Conservation (phyloP, 106 monocot genomes). For the Cymbidium sinense region DNA sequence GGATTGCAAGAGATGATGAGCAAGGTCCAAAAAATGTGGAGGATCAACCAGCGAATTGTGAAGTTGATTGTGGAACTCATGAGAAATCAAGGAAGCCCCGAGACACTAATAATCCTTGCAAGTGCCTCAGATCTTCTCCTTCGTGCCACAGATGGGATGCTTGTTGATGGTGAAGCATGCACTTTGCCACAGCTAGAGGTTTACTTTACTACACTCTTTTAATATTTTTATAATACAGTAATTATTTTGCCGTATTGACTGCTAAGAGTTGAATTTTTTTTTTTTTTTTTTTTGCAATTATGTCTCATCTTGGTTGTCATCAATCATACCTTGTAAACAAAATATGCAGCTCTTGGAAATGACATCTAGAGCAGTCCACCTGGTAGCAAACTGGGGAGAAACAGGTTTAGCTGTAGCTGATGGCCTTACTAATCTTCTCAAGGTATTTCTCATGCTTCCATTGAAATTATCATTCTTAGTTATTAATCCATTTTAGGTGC, state of each 20-base stretch:
- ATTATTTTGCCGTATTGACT: too few species aligned
- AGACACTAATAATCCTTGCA: conserved; percentile 73
- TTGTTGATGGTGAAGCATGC: conserved; percentile 96
- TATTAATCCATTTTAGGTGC: neutral
- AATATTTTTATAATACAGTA: too few species aligned
- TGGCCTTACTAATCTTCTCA: conserved; percentile 82
- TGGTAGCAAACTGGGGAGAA: conserved; percentile 73
- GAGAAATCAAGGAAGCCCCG: conserved; percentile 74
- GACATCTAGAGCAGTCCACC: conserved; percentile 82
- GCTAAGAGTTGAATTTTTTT: too few species aligned
- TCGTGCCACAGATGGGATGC: conserved; percentile 99
- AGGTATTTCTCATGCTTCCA: conserved; percentile 27
- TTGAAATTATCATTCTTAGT: neutral
- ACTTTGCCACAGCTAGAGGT: conserved; percentile 97
- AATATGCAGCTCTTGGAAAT: conserved; percentile 82
- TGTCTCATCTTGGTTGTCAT: neutral
- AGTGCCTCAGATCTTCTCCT: conserved; percentile 96
- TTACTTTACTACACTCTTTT: neutral
- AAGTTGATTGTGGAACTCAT: conserved; percentile 86
- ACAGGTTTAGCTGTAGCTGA: conserved; percentile 72
- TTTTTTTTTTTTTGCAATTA: neutral
- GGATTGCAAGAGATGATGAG: conserved; percentile 97
- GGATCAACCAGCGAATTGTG: conserved; percentile 87
- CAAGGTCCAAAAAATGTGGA: conserved; percentile 91
- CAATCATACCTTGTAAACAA: neutral